Evolutionary conservation across 305 asterid species (phyloP), one percentile per base, ranked within the genome.

Genomic region (Rubia tinctorum): DNA sequence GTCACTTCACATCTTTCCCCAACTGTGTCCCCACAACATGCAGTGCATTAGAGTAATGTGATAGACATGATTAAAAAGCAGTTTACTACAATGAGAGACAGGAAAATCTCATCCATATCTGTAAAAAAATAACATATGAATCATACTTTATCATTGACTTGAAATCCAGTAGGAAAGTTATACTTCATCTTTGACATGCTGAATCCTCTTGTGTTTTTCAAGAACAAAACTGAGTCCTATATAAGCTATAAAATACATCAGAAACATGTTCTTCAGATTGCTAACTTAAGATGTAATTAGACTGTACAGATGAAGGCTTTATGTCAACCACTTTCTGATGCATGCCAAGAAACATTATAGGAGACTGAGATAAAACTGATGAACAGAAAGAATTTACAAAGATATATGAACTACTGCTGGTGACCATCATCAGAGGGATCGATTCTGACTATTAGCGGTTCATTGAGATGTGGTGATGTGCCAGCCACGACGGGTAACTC

Each of bases 371-470:
- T 49, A 61, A 15, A 22, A 59, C 55, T 22, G 23, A 44, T 49
- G 47, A 60, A 23, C 45, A 62, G 22, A 59, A 22, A 74, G 69
- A 71, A 78, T 78, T 72, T 81, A 77, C 84, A 81, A n/a, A 39
- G 22, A 62, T 20, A 37, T 43, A 11, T 65, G n/a, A 37, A 53
- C 75, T 73, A 79, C 44, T 80, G 69, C 71, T 80, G 82, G 45
- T 81, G 82, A 74, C 63, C 43, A 23, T 74, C 86, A 68, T 63
- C 78, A 12, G 77, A 22, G 51, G 80, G 34, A 56, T 82, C 86
- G 67, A 83, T 75, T 77, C 73, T 75, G 62, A 75, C 37, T 69
- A 83, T 66, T 53, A 80, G 69, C 1, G 86, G 84, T 59, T 78
- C 80, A 45, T 75, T 68, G 30, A 83, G 84, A 77, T 64, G 45